Conservation (phyloP, 805 yeast genomes). For the Ogataea pilisensis region DNA sequence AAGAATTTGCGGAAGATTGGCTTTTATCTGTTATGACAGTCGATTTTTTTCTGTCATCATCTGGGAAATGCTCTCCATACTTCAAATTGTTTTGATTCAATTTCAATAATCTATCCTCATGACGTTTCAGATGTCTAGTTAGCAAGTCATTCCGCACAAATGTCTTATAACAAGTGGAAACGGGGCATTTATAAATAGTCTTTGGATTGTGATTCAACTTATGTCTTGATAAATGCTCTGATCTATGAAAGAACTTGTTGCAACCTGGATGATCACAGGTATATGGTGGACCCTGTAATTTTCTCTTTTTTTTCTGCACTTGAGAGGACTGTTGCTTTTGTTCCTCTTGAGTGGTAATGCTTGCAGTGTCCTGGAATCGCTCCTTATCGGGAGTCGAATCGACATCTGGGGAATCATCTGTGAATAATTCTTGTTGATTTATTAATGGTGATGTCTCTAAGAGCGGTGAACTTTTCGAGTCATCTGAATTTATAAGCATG, state of each 20-base stretch:
- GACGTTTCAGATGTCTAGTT: slow-evolving; percentile 41
- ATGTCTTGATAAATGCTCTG: slow-evolving; percentile 64
- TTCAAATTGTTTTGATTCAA: neutral
- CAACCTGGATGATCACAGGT: slow-evolving; percentile 47
- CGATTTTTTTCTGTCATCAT: too few relatives aligned
- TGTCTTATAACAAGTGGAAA: slow-evolving; percentile 49
- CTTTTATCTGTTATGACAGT: too few relatives aligned
- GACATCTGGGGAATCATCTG: neutral
- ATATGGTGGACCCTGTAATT: slow-evolving; percentile 27
- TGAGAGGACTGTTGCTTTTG: too few relatives aligned
- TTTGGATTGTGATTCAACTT: slow-evolving; percentile 56
- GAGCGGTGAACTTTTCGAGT: neutral
- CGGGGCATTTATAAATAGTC: slow-evolving; percentile 47
- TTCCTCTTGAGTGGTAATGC: too few relatives aligned
- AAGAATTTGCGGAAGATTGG: neutral
- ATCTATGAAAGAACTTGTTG: slow-evolving; percentile 51
- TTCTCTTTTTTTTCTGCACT: slow-evolving; percentile 11
- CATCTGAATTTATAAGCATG: slow-evolving; percentile 10
- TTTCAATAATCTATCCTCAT: slow-evolving; percentile 26
- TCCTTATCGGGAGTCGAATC: neutral
- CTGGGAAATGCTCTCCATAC: too few relatives aligned
- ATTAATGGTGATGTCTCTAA: neutral
- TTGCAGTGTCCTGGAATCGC: too few relatives aligned
- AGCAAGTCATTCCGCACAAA: slow-evolving; percentile 60
- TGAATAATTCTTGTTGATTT: neutral